Evolutionary conservation across 2,329 filamentous ascomycete genomes (phyloP), one percentile per base, ranked within the genome.

Genomic region (Sporothrix humicola): DNA sequence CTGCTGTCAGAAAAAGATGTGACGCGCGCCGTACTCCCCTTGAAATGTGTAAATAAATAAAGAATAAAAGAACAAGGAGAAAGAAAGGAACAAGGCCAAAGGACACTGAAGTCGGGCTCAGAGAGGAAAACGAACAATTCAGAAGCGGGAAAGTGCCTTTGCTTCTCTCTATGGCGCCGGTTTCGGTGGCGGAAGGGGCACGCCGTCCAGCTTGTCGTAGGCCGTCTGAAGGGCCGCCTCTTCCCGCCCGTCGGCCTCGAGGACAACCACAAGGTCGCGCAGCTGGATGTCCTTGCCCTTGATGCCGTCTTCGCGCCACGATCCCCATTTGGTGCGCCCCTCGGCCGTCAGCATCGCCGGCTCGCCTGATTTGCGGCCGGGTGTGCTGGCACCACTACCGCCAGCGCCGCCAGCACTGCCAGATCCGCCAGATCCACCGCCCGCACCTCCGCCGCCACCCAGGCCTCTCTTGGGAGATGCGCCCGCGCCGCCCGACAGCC

Each of bases 221-320:
- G 89, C 88, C 66, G 83, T 81, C 79, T 92, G 89, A 66, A 93
- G 80, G 31, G 90, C 87, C 79, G 85, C 88, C 76, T 83, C 84
- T 80, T 94, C 91, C 3, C 74, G 75, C 1, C 93, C 92, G 79
- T 97, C 93, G 69, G 90, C 86, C 81, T 97, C 95, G 65, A 98
- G 85, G 74, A 93, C 92, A 23, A 89, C 86, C 17, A 97, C 85
- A 84, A 94, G 90, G 81, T 98, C 95, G 72, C 95, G 88, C 71
- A 97, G 84, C 83, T 98, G 94, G 66, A 98, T 93, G 37, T 91
- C 91, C 77, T 87, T 88, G 46, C 93, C 94, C 79, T 91, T 92
- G 26, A 91, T 89, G 71, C 89, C 90, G 78, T 94, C 91, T 81
- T 98, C 94, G 74, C 93, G 88, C 87, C 91, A 93, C 17, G 87